phyloP scores from a whole-genome alignment of 2,329 filamentous ascomycete species.

The Tolypocladium amazonense region DNA sequence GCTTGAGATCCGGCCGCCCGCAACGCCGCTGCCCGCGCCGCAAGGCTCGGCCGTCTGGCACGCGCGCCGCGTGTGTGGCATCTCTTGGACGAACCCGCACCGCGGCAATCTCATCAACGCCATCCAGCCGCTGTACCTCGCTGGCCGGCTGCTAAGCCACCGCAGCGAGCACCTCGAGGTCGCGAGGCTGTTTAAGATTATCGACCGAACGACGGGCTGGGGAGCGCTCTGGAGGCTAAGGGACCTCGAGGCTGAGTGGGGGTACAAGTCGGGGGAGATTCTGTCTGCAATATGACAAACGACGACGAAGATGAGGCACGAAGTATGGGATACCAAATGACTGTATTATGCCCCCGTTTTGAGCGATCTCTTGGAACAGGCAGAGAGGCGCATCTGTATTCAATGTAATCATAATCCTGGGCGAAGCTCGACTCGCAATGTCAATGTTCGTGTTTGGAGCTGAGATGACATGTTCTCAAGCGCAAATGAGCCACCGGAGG shows the following conservation, averaged over 20 bases:
- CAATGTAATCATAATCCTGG: too few species aligned
- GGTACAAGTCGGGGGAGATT: background rate
- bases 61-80: slow-evolving; percentile 34
- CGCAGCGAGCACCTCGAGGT: background rate
- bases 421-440: too few species aligned
- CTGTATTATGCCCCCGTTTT: background rate
- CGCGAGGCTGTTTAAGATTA: background rate
- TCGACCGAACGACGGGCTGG: background rate
- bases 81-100: slow-evolving; percentile 32
- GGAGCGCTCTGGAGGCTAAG: background rate
- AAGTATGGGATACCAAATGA: background rate
- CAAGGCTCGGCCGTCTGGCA: background rate
- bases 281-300: background rate
- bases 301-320: background rate
- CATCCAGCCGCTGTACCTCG: background rate
- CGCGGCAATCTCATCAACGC: background rate
- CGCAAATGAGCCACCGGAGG: too few species aligned
- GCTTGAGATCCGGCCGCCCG: slow-evolving; percentile 24
- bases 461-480: too few species aligned
- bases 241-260: background rate
- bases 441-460: too few species aligned
- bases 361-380: background rate
- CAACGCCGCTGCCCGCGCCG: slow-evolving; percentile 13
- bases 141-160: background rate
- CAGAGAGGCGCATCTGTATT: background rate